Evolutionary conservation across 164 flowering plant genomes (phyloP).

Genomic region (Tetracentron sinense): DNA sequence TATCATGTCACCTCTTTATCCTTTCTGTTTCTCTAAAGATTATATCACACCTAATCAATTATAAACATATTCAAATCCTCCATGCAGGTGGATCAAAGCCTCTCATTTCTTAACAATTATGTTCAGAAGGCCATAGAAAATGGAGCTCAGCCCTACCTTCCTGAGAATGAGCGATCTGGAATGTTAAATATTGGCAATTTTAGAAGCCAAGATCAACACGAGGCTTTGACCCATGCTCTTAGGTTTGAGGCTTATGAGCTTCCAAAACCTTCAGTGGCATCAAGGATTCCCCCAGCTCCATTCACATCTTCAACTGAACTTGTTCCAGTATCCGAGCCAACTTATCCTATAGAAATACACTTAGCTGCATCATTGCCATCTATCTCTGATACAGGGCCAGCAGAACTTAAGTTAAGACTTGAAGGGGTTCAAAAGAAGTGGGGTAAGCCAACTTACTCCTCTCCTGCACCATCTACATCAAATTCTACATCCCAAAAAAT

Average conservation of each 20-base stretch:
- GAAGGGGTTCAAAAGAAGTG: slow-evolving; percentile 98
- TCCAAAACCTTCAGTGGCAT: slow-evolving; percentile 60
- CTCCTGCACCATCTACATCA: slow-evolving; percentile 50
- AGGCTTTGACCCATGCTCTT: slow-evolving; percentile 58
- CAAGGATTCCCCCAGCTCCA: slow-evolving; percentile 30
- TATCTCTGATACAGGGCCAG: slow-evolving; percentile 35
- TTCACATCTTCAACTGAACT: slow-evolving; percentile 53
- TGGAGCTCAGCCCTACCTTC: slow-evolving; percentile 86
- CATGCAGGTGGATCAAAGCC: slow-evolving; percentile 39
- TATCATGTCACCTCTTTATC: background rate
- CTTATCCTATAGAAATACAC: slow-evolving; percentile 40
- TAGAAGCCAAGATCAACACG: slow-evolving; percentile 54
- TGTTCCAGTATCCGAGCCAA: slow-evolving; percentile 57
- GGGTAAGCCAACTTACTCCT: slow-evolving; percentile 73
- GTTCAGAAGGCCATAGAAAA: slow-evolving; percentile 66
- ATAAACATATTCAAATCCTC: background rate
- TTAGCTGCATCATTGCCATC: slow-evolving; percentile 33
- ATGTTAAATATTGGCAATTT: slow-evolving; percentile 42
- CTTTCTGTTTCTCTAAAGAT: background rate
- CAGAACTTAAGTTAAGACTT: slow-evolving; percentile 68
- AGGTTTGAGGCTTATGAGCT: slow-evolving; percentile 96
- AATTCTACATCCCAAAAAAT: slow-evolving; percentile 36
- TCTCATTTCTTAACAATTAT: slow-evolving; percentile 65
- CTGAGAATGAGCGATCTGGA: slow-evolving; percentile 73
- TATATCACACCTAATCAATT: background rate